Evolutionary conservation across 495 filamentous ascomycete species (phyloP), one percentile per base, ranked within the genome.

Genomic region (Lophiostoma macrostomum): DNA sequence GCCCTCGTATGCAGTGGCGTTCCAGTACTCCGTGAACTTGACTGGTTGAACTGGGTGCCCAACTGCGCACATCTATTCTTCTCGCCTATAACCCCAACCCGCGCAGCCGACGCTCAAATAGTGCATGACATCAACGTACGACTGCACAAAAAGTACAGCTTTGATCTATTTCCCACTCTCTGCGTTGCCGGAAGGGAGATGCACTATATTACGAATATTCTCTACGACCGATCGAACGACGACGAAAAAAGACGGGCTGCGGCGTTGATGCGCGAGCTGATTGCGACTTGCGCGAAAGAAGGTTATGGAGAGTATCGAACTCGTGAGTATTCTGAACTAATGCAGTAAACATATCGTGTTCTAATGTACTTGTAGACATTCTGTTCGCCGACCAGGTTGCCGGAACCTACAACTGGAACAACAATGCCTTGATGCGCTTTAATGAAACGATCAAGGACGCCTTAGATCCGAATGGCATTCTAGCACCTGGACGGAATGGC

Each of bases 221-320:
- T 81, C 12, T 82, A 76, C 46, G 72, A 82, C 50, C 69, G 76
- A 11, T 67, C 68, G 12, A 64, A 76, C 36, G 35, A 61, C 1
- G 69, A 68, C 18, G 43, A 58, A 50, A 68, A 66, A 64, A 49
- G 14, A 56, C 68, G 65, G 39, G 77, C 58, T 53, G 69, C 56
- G 63, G 67, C 56, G 42, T 47, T 80, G 24, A 74, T 74, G 58
- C 64, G 73, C 11, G 68, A 63, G 32, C 64, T 73, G 56, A 75
- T 76, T 52, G 63, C 72, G 11, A 72, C 72, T 16, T 70, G 72
- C 5, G 77, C 77, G 4, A 63, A 54, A 8, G 64, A 73, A 14
- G 80, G 78, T 0, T 82, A 73, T 51, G 78, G 80, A 16, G 79
- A 82, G 54, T 82, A 81, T 51, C 66, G 79, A 5, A 79, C 80